Base-by-base conservation (phyloP, 768 basidiomycete genomes). In the Basidioascus undulatus region DNA sequence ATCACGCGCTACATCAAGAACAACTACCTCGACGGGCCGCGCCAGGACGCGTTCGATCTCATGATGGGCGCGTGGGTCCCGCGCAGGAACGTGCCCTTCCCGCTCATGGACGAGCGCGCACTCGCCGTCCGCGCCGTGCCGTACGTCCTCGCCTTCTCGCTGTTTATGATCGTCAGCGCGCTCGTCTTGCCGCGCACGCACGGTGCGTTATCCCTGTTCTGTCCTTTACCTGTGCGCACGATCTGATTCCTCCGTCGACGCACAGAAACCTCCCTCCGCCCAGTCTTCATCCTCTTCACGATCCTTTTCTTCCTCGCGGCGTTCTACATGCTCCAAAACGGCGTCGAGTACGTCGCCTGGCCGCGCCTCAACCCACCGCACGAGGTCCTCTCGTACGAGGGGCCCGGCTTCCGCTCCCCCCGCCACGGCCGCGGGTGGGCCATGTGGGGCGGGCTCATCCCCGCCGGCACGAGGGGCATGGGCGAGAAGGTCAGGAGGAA, bases 41-140 rank as follows among this genome's bases (percentile, higher is more conserved):
- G 87, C 53, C 84, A 89, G 73, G 92, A 98, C 59, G 84, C 80
- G 8, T 92, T 79, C 53, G 92, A 98, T 56, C 66, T 98, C 43
- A 65, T 98, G 45, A 86, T 86, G 19, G 92, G 92, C 4, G 65
- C 68, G 7, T 98, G 86, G 82, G 65, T 72, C 26, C 80, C 87
- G n/a, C 68, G 71, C 47, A 40, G 32, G 37, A 11, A 26, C 16
- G 45, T 11, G 39, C 42, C n/a, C n/a, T n/a, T n/a, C n/a, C n/a
- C n/a, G n/a, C n/a, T n/a, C n/a, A 9, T 5, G 6, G 15, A 8
- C 1, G 19, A 7, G 15, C 15, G 21, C 12, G 20, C 6, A 40
- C 25, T 19, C 21, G 43, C 33, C 33, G 25, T 37, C 15, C 15
- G 35, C 11, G 49, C 94, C 87, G 71, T 83, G 60, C 89, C 92